phyloP scores from a whole-genome alignment of 108 stramenopile genomes.

The Skeletonema marinoi region DNA sequence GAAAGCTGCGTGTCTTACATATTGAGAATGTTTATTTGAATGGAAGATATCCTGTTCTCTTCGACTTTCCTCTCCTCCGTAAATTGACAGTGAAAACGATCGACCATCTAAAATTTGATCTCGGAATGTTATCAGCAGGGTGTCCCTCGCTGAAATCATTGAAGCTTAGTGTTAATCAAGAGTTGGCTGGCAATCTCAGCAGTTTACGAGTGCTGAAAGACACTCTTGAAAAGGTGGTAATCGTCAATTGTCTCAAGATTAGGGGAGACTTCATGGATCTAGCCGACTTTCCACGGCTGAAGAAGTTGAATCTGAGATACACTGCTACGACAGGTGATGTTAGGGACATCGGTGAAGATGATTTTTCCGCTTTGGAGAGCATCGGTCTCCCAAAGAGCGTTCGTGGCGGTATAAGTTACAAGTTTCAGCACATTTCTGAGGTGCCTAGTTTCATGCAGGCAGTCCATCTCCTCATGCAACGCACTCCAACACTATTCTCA shows the following conservation, averaged over 20 bases:
- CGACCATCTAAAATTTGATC: background rate
- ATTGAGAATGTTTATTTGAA: no score
- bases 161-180: no score
- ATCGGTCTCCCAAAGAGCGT: background rate
- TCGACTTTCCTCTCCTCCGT: background rate
- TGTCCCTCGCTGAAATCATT: background rate
- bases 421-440: background rate
- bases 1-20: background rate
- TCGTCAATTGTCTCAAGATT: background rate
- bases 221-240: background rate
- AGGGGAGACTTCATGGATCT: background rate
- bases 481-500: no score
- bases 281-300: conserved; percentile 11
- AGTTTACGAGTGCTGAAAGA: background rate
- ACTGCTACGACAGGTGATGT: background rate
- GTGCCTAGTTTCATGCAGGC: background rate
- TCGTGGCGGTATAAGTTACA: no score
- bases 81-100: no score
- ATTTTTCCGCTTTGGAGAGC: background rate
- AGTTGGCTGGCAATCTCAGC: background rate
- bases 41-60: background rate
- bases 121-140: background rate
- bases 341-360: background rate
- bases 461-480: no score
- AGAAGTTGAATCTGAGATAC: background rate